These are phyloP conservation scores for Debaryomyces coudertii DNA, from an alignment of 1,139 yeast species.

Conservation along the genomic window DNA sequence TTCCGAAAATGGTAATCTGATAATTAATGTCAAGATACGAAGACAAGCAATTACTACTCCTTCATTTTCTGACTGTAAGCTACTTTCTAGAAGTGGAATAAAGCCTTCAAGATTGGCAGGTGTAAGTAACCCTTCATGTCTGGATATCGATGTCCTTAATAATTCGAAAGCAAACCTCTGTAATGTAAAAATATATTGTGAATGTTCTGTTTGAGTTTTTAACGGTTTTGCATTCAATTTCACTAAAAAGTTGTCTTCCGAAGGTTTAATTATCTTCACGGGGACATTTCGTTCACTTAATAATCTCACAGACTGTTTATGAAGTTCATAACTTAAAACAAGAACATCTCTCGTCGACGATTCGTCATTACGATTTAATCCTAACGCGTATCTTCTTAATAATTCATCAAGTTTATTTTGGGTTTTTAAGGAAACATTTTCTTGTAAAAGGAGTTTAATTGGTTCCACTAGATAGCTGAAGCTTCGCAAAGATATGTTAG, in stretches of 20 bases:
- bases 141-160: slow-evolving; percentile 69
- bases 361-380: slow-evolving; percentile 72
- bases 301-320: slow-evolving; percentile 47
- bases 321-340: slow-evolving; percentile 74
- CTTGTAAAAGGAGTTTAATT: slow-evolving; percentile 64
- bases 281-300: slow-evolving; percentile 26
- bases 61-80: slow-evolving; percentile 70
- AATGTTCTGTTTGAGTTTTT: slow-evolving; percentile 54
- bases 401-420: slow-evolving; percentile 82
- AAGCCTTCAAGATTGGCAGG: slow-evolving; percentile 71
- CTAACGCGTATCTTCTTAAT: slow-evolving; percentile 73
- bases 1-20: slow-evolving; percentile 65
- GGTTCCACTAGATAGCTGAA: slow-evolving; percentile 73
- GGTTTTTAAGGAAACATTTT: slow-evolving; percentile 65
- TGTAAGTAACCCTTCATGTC: slow-evolving; percentile 54
- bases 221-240: slow-evolving; percentile 61
- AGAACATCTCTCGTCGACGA: slow-evolving; percentile 63
- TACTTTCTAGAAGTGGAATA: slow-evolving; percentile 67
- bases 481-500: slow-evolving; percentile 60
- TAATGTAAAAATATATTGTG: slow-evolving; percentile 57
- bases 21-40: slow-evolving; percentile 61
- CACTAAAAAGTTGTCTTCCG: slow-evolving; percentile 69
- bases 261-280: slow-evolving; percentile 12
- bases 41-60: slow-evolving; percentile 71
- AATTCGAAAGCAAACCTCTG: slow-evolving; percentile 82